Base-by-base conservation (phyloP, 257 asterid species). In the Gardenia jasminoides region DNA sequence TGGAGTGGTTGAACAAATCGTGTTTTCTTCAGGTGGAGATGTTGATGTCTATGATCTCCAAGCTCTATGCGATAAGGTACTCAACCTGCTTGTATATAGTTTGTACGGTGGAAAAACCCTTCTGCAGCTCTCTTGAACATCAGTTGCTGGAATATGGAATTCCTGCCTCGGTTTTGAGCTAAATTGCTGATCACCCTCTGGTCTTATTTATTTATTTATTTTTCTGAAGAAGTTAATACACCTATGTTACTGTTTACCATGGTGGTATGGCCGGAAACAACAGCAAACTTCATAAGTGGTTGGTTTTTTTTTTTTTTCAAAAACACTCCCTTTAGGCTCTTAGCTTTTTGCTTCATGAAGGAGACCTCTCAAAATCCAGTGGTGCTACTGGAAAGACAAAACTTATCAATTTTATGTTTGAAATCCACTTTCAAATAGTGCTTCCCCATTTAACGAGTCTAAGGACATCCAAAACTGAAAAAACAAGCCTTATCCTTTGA, bases 51-150 rank as follows among this genome's bases (percentile, higher is more conserved):
- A 91, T 86, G 91, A 92, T 86, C 96, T 96, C 73, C 94, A 96
- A 90, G 91, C 84, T 20, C 90, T 96, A 67, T 93, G 98, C 28
- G 98, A 93, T 84, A 93, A 93, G 99, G 99, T 94, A 78, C 72
- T 74, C 82, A 68, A 30, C 70, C 36, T 31, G 46, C 50, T 6
- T 44, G 8, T 44, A 44, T 44, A 6, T 44, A 26, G 70, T 61
- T 41, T 61, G 56, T 4, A 19, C 46, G 15, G 11, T 20, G 28
- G n/a, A 11, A 76, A 64, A 31, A 62, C 46, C 44, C 30, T 62
- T 43, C 30, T 76, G 71, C 44, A 44, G 72, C 64, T 48, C 64
- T 72, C 28, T 28, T 72, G 58, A 41, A 61, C 31, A n/a, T 59
- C 46, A 41, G 12, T 62, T 62, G 33, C 56, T 22, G 20, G 3